Base-by-base conservation (phyloP, 2,329 filamentous ascomycete genomes). In the Neocucurbitaria cava region DNA sequence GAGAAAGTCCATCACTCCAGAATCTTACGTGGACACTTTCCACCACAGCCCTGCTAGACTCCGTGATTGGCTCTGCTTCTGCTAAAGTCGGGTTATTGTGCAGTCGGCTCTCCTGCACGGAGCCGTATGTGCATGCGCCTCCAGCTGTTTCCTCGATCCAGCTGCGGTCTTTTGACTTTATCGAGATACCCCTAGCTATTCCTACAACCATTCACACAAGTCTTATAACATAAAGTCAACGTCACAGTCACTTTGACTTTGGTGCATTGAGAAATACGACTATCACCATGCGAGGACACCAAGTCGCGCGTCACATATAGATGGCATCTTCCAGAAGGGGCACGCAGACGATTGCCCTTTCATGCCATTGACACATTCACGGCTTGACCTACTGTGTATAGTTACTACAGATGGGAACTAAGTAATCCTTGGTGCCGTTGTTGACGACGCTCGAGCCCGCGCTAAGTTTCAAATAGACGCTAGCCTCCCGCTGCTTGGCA, bases 21-120 rank as follows among this genome's bases (percentile, higher is more conserved):
- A 56, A 57, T 67, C 68, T 72, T 67, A 70, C 69, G 68, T 72
- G 68, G 65, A 65, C 64, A 54, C 46, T 45, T n/a, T 43, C 46
- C 56, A 46, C 26, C 50, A 30, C 28, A 46, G 49, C 13, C 41
- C 41, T 46, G 50, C 43, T 38, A 35, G 23, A 40, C 28, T 20
- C 36, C 44, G 45, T 58, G 48, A 58, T 62, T 62, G 58, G 62
- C 21, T n/a, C 26, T 10, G 21, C 13, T 21, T 23, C 51, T 21
- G 56, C 62, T 58, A 63, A 47, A 61, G 50, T 56, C 54, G 57
- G 55, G 44, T 24, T 35, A 18, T 41, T 18, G 45, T 62, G 65
- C 64, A 64, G 49, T 59, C 43, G 54, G 35, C 48, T 42, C 56
- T 42, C 49, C 46, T 43, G 46, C 49, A 46, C 26, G n/a, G 21